phyloP scores from a whole-genome alignment of 352 stramenopile species.

The Phytophthora melonis region DNA sequence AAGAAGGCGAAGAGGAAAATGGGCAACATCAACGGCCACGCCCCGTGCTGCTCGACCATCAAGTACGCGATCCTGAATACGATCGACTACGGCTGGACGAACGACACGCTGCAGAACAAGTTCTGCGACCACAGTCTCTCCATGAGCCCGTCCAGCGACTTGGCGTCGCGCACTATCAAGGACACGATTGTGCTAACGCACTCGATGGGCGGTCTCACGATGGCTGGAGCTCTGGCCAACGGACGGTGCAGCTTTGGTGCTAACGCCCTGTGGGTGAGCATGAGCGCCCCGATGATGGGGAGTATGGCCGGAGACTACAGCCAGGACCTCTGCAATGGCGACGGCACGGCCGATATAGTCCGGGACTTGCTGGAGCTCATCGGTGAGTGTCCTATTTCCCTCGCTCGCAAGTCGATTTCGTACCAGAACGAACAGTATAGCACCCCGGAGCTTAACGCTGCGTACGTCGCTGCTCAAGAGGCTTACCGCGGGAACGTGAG shows the following conservation, averaged over 20 bases:
- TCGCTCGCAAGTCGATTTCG: slow-evolving; percentile 5
- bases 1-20: not conserved
- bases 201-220: slow-evolving; percentile 34
- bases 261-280: slow-evolving; percentile 23
- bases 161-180: slow-evolving; percentile 4
- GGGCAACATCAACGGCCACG: slow-evolving; percentile 23
- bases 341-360: not conserved
- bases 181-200: slow-evolving; percentile 36
- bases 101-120: slow-evolving; percentile 20
- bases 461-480: slow-evolving; percentile 5
- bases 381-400: slow-evolving; percentile 8
- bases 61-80: slow-evolving; percentile 33
- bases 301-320: slow-evolving; percentile 33
- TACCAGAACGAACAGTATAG: slow-evolving; percentile 26
- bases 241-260: slow-evolving; percentile 20
- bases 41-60: slow-evolving; percentile 22
- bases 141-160: slow-evolving; percentile 19
- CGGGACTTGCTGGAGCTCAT: not conserved
- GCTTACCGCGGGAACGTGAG: not conserved
- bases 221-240: slow-evolving; percentile 21
- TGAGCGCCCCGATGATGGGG: slow-evolving; percentile 29
- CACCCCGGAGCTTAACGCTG: not conserved
- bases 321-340: slow-evolving; percentile 15
- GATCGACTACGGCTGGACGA: slow-evolving; percentile 16
- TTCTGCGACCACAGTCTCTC: slow-evolving; percentile 26